Conservation (phyloP, 345 rosid species). For the Syzygium aqueum region DNA sequence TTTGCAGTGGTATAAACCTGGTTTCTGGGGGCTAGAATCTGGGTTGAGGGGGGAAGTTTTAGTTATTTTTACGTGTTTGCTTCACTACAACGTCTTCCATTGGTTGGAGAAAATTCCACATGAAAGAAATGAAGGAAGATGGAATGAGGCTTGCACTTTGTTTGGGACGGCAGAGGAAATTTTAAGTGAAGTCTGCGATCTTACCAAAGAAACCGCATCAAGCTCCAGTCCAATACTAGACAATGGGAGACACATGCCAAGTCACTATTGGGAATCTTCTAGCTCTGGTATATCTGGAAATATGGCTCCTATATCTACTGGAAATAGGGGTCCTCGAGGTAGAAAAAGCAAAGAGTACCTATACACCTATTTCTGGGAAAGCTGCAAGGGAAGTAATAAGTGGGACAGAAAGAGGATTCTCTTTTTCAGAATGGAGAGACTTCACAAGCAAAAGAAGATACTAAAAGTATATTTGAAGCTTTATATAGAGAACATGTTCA, state of each 20-base stretch:
- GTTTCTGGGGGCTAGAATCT: slow-evolving; percentile 26
- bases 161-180: slow-evolving; percentile 17
- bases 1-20: slow-evolving; percentile 16
- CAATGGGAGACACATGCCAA: slow-evolving; percentile 4
- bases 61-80: slow-evolving; percentile 27
- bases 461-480: slow-evolving; percentile 18
- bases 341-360: slow-evolving; percentile 11
- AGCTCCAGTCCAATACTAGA: slow-evolving; percentile 1
- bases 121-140: slow-evolving; percentile 4
- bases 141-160: slow-evolving; percentile 31
- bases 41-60: slow-evolving; percentile 32
- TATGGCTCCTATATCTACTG: slow-evolving; percentile 1
- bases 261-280: slow-evolving; percentile 14
- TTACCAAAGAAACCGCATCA: background rate
- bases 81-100: slow-evolving; percentile 30
- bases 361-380: slow-evolving; percentile 18
- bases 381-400: slow-evolving; percentile 19
- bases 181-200: slow-evolving; percentile 3
- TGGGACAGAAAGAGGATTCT: slow-evolving; percentile 22
- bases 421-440: slow-evolving; percentile 25
- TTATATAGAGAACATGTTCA: slow-evolving; percentile 31
- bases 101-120: slow-evolving; percentile 21
- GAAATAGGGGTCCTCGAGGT: background rate
- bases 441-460: slow-evolving; percentile 23
- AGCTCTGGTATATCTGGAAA: slow-evolving; percentile 2